A percentile compares a stretch with the other conserved stretches of the same genome.
Conservation (phyloP, 768 basidiomycete species). For the Leucosporidium scottii region DNA sequence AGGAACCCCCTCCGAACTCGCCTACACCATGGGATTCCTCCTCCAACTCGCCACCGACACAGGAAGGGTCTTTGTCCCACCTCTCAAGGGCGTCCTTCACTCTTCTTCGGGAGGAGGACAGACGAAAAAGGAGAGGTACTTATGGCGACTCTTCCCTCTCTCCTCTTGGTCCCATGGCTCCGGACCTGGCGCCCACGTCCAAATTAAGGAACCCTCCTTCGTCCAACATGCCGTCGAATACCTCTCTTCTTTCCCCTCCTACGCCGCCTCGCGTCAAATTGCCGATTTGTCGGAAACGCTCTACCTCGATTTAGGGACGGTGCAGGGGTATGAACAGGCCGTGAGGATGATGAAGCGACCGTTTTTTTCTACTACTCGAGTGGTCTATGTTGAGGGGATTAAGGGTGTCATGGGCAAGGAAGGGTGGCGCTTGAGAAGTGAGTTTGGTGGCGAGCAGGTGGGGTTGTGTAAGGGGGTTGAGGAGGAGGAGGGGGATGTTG, state of each 20-base stretch:
- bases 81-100: not conserved
- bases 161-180: slow-evolving; percentile 7
- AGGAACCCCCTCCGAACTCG: slow-evolving; percentile 5
- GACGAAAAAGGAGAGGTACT: not conserved
- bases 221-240: slow-evolving; percentile 11
- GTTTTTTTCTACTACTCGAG: slow-evolving; percentile 9
- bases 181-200: not conserved
- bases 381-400: slow-evolving; percentile 4
- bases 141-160: slow-evolving; percentile 11
- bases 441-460: not conserved
- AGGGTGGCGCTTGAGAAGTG: slow-evolving; percentile 1
- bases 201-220: slow-evolving; percentile 6
- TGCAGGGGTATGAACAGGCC: not conserved
- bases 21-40: slow-evolving; percentile 4
- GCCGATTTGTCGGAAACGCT: slow-evolving; percentile 7
- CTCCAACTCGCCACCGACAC: slow-evolving; percentile 14
- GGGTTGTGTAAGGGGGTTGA: slow-evolving; percentile 1
- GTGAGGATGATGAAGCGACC: slow-evolving; percentile 2
- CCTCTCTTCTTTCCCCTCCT: not conserved
- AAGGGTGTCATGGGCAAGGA: not conserved
- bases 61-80: slow-evolving; percentile 4
- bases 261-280: not conserved
- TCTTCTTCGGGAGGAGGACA: not conserved
- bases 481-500: not conserved
- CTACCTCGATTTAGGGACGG: slow-evolving; percentile 1